Evolutionary conservation across 371 early-diverging fungal species (phyloP), one percentile per base, ranked within the genome.

Genomic region (Actinomortierella wolfii): DNA sequence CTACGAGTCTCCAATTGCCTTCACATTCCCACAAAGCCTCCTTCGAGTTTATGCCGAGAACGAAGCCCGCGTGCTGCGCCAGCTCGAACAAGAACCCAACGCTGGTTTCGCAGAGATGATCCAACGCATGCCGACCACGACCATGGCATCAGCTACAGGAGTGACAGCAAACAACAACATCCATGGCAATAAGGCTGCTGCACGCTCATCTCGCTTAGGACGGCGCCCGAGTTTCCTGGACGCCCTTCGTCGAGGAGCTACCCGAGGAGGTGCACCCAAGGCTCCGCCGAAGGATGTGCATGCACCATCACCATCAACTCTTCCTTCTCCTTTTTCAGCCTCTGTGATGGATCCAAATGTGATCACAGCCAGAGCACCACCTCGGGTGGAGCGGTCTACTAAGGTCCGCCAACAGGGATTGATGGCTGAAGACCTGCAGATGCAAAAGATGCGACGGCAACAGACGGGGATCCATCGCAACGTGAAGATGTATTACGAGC

Each of bases 401-500:
- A 66, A 63, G 21, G 54, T 57, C n/a, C 67, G 74, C 15, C 74
- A 73, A n/a, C 42, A 14, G 15, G 67, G 74, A 2, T 51, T 73
- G 13, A 47, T 59, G 11, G 51, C 61, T 18, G 74, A 73, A 26
- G 74, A 73, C 23, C 62, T 60, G 20, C 63, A 62, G 18, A 52
- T 73, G 23, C 74, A 73, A 40, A 73, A 62, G 41, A 25, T 73
- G 21, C 51, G 62, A 15, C 41, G 74, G n/a, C 74, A 67, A 45
- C 76, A 76, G 57, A 76, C 68, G 41, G 63, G 62, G 18, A 51
- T 61, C 5, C 76, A 76, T 40, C 54, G 76, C 21, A 68, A 76
- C 42, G 64, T 76, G 8, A 61, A 57, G 29, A 56, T 53, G 7
- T 68, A 60, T 13, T 76, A 76, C n/a, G 61, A 64, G 40, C 52